Evolutionary conservation across 2,329 filamentous ascomycete genomes (phyloP).

Genomic region (Arthroderma sp.): DNA sequence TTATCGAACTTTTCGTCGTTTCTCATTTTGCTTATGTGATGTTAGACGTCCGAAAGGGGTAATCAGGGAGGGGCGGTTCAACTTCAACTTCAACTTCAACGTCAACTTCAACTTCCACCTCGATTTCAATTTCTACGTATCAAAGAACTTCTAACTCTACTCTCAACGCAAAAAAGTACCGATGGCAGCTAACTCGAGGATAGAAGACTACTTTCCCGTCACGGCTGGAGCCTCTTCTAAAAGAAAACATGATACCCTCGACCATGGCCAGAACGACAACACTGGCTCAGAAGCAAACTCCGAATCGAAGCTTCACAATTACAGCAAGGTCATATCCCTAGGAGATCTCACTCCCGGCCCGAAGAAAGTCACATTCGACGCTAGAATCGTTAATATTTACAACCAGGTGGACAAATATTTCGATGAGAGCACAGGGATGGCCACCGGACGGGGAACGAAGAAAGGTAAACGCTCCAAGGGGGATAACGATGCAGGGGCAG

Average conservation of each 20-base stretch:
- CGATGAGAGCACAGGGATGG: neutral
- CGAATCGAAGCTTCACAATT: neutral
- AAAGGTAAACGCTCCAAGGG: neutral
- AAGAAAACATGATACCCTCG: neutral
- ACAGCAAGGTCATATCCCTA: conserved; percentile 8
- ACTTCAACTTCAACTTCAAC: neutral
- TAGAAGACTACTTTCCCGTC: neutral
- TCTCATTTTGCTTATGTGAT: neutral
- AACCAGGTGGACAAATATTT: conserved; percentile 12
- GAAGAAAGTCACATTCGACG: conserved; percentile 16
- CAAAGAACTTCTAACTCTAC: no score
- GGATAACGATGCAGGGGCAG: neutral
- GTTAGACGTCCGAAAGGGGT: neutral
- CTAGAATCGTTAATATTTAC: conserved; percentile 20
- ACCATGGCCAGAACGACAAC: neutral
- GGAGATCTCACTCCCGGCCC: conserved; percentile 17
- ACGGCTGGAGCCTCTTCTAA: neutral
- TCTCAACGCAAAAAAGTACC: neutral
- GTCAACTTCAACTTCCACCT: neutral
- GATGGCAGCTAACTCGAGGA: neutral
- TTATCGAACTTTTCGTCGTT: neutral
- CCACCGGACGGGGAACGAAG: neutral
- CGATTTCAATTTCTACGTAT: neutral
- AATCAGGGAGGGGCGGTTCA: neutral
- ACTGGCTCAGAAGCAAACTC: neutral